These are phyloP conservation scores for Colletotrichum paranaense DNA, from an alignment of 2,329 filamentous ascomycete genomes.

Conservation along the genomic window DNA sequence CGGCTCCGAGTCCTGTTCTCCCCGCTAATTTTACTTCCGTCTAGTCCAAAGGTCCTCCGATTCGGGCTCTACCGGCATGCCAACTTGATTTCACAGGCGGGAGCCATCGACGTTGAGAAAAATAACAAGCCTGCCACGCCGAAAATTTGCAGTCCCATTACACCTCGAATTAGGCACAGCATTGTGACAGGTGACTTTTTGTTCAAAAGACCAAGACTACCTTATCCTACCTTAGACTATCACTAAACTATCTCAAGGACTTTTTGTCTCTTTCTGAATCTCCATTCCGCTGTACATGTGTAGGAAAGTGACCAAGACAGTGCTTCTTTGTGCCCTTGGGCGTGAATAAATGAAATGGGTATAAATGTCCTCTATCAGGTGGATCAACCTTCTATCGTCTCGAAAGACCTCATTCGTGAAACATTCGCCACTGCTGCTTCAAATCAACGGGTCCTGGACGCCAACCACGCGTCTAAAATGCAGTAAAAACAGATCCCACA, in stretches of 20 bases:
- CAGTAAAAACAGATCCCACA: not conserved
- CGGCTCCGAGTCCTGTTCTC: not conserved
- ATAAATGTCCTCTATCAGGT: slow-evolving; percentile 8
- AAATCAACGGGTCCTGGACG: not conserved
- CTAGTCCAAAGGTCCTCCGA: not conserved
- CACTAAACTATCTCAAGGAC: not conserved
- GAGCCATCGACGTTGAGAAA: not conserved
- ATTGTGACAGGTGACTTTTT: not conserved
- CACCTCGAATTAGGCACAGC: not conserved
- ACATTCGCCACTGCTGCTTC: not conserved
- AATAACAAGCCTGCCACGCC: not conserved
- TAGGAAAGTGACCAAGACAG: not conserved
- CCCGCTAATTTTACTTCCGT: not conserved
- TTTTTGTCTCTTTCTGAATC: not conserved
- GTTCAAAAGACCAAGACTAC: not conserved
- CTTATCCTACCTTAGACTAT: too few relatives aligned
- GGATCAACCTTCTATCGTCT: not conserved
- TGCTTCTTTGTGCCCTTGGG: not conserved
- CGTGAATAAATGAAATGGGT: slow-evolving; percentile 13
- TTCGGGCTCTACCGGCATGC: not conserved
- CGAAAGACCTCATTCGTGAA: not conserved
- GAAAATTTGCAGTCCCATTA: not conserved
- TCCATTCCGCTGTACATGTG: not conserved
- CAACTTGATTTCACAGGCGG: not conserved
- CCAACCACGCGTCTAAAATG: not conserved